Conservation (phyloP, 768 basidiomycete species). For the Boletus vinaceobasis region DNA sequence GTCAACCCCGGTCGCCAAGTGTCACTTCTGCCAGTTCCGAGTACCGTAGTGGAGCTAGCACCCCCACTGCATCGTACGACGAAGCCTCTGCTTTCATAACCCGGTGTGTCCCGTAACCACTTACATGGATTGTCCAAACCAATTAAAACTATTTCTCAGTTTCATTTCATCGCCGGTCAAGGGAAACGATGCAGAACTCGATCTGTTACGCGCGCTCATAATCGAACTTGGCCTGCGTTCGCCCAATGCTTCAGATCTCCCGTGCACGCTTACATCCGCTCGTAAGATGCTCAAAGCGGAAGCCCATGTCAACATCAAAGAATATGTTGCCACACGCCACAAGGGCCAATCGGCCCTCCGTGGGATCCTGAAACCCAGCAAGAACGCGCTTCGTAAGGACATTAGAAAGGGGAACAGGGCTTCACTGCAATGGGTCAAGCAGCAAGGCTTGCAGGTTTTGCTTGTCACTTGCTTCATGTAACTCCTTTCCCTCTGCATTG, state of each 20-base stretch:
- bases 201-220: conserved; percentile 68
- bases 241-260: conserved; percentile 44
- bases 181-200: conserved; percentile 37
- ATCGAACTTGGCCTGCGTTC: conserved; percentile 67
- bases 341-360: conserved; percentile 62
- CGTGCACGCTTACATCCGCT: conserved; percentile 62
- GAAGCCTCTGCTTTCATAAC: conserved; percentile 29
- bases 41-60: conserved; percentile 7
- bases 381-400: conserved; percentile 57
- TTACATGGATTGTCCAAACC: neutral
- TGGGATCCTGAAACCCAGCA: conserved; percentile 58
- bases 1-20: neutral
- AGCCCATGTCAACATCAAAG: conserved; percentile 68
- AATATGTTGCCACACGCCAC: conserved; percentile 65
- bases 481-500: neutral
- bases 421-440: conserved; percentile 58
- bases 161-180: conserved; percentile 21
- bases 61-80: conserved; percentile 20
- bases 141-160: conserved; percentile 9
- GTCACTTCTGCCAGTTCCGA: conserved; percentile 5
- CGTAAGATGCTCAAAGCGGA: conserved; percentile 60
- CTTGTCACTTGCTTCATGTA: conserved; percentile 50
- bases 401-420: conserved; percentile 48
- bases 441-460: conserved; percentile 59
- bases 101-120: conserved; percentile 11